A percentile compares a stretch with the other conserved stretches of the same genome.
Conservation (phyloP, 2,329 filamentous ascomycete genomes). For the Colletotrichum acutatum region DNA sequence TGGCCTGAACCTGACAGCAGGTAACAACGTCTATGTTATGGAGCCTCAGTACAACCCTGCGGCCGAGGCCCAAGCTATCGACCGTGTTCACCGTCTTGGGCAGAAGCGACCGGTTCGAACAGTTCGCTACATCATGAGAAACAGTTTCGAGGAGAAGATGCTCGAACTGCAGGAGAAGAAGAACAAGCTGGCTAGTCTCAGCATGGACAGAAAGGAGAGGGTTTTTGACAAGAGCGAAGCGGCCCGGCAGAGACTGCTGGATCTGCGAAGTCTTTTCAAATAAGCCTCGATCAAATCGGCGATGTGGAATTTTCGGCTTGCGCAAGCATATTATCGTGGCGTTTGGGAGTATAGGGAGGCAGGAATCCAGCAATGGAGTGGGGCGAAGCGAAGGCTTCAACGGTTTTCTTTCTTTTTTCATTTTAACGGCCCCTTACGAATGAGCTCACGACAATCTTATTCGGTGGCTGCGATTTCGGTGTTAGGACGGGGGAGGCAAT, state of each 20-base stretch:
- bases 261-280: slow-evolving; percentile 69
- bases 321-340: slow-evolving; percentile 14
- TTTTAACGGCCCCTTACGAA: neutral
- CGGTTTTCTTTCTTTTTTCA: neutral
- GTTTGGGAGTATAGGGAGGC: slow-evolving; percentile 20
- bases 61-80: slow-evolving; percentile 92
- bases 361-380: neutral
- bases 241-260: slow-evolving; percentile 71
- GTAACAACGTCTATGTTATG: slow-evolving; percentile 93
- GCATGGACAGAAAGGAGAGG: slow-evolving; percentile 75
- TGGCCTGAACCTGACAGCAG: slow-evolving; percentile 89
- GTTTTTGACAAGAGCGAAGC: slow-evolving; percentile 61
- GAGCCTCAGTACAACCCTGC: slow-evolving; percentile 98
- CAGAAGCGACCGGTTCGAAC: slow-evolving; percentile 92
- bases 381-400: neutral
- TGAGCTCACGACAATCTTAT: neutral
- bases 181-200: slow-evolving; percentile 87
- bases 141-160: slow-evolving; percentile 96
- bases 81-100: slow-evolving; percentile 90
- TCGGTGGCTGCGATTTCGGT: slow-evolving; percentile 20
- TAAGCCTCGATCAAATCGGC: slow-evolving; percentile 41
- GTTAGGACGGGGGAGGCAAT: slow-evolving; percentile 20
- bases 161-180: slow-evolving; percentile 91
- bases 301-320: neutral
- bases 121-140: slow-evolving; percentile 87